Percentiles rank a stretch among this genome's conserved stretches.
Conservation (phyloP, 148 eudicot species). For the Polygonum aviculare region DNA sequence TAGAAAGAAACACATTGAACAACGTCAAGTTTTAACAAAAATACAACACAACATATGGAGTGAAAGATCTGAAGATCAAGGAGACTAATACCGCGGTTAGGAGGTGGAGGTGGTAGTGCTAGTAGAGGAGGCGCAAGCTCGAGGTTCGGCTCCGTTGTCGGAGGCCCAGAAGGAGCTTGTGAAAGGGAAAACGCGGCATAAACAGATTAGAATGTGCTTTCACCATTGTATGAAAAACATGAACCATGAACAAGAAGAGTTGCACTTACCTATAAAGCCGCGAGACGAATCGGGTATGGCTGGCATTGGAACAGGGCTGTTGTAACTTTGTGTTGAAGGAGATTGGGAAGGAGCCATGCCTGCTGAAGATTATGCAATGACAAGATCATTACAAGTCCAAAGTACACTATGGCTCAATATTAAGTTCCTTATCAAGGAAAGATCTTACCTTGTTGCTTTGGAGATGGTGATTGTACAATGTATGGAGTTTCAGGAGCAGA, state of each 20-base stretch:
- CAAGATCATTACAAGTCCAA: not conserved
- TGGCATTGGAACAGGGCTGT: constrained; percentile 23
- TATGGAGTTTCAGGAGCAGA: constrained; percentile 23
- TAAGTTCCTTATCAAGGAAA: not conserved
- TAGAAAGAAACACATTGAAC: constrained; percentile 16
- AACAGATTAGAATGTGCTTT: constrained; percentile 18
- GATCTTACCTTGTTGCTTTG: constrained; percentile 15
- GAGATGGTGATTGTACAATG: constrained; percentile 14
- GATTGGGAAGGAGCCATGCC: constrained; percentile 24
- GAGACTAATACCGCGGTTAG: constrained; percentile 43
- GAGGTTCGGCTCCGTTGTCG: constrained; percentile 36
- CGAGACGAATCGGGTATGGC: constrained; percentile 14
- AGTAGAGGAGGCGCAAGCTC: constrained; percentile 39
- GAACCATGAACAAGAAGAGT: constrained; percentile 10
- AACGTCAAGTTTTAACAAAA: constrained; percentile 1
- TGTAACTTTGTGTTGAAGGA: constrained; percentile 13
- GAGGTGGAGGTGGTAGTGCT: constrained; percentile 84
- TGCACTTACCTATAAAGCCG: constrained; percentile 19
- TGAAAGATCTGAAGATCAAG: not conserved
- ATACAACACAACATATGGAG: constrained; percentile 10
- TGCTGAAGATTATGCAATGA: constrained; percentile 20
- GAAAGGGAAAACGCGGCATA: constrained; percentile 17
- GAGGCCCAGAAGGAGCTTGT: constrained; percentile 51
- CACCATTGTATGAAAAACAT: not conserved
- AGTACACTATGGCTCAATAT: not conserved